Base-by-base conservation (phyloP, 768 basidiomycete species). In the Rhizopogon vesiculosus region DNA sequence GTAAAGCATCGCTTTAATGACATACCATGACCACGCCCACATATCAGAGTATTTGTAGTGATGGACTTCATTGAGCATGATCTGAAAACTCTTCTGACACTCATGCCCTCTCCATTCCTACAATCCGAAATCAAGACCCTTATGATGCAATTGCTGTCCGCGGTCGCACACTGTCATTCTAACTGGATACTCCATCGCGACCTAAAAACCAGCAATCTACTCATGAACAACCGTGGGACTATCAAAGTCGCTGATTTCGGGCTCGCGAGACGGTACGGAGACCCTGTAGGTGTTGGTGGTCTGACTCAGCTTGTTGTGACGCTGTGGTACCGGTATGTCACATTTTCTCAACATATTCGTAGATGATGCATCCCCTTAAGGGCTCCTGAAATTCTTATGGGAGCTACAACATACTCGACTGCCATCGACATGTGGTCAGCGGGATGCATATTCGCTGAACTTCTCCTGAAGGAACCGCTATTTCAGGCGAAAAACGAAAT, bases 21-120 rank as follows among this genome's bases (percentile, higher is more conserved):
- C 31, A 55, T 53, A 29, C 28, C 42, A 59, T 53, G 54, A 60
- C 55, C 54, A 55, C 40, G 28, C 49, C 46, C 29, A 19, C 59
- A 58, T 62, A 42, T 45, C 67, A 98, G 97, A 76, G 93, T 98
- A 43, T 99, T 95, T 71, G 95, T 99, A 61, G 97, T 98, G 38
- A 97, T 97, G 95, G 94, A 97, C 70, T 99, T 99, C 67, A 96
- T 99, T 68, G 97, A 99, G 72, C 97, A 99, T 71, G 97, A 99
- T 70, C 87, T 99, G 69, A 99, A 99, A 74, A 89, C 95, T 6
- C 82, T 99, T 51, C 80, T 99, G 55, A 91, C 89, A 25, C 76
- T 92, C 58, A 98, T 98, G 97, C 94, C 95, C 1, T 83, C 89
- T 33, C 95, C 97, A 2, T 99, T 99, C 76, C 76, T 98, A 41